These are phyloP conservation scores for Fusarium secorum DNA, from an alignment of 2,329 filamentous ascomycete species.

Conservation along the genomic window DNA sequence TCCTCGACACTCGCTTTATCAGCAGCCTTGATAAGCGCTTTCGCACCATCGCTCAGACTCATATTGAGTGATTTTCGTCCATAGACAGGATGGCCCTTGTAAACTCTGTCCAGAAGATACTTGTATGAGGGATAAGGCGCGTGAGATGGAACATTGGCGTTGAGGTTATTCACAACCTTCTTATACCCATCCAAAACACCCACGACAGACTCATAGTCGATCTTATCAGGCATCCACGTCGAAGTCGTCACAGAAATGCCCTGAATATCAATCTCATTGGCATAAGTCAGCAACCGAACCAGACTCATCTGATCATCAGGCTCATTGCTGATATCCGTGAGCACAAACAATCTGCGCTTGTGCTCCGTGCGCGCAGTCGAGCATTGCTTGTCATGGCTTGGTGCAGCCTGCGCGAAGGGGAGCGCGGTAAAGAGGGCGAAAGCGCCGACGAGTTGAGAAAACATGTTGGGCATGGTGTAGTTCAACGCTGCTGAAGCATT, in stretches of 20 bases:
- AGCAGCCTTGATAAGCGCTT: constrained; percentile 49
- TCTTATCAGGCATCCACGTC: constrained; percentile 51
- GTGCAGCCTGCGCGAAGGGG: neutral
- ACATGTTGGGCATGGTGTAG: neutral
- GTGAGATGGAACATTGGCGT: neutral
- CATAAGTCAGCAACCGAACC: constrained; percentile 53
- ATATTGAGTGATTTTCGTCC: constrained; percentile 30
- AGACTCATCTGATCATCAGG: constrained; percentile 55
- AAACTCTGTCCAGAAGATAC: neutral
- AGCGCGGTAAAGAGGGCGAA: constrained; percentile 3
- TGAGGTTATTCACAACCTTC: constrained; percentile 43
- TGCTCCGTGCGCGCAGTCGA: neutral
- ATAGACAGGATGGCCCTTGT: constrained; percentile 29
- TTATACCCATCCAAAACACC: constrained; percentile 28
- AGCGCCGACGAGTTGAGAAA: constrained; percentile 4
- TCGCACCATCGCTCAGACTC: constrained; percentile 46
- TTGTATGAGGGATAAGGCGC: neutral
- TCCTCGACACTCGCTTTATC: constrained; percentile 26
- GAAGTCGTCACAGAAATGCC: constrained; percentile 56
- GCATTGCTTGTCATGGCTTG: neutral
- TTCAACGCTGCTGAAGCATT: neutral
- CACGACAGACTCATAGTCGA: constrained; percentile 42
- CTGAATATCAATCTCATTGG: constrained; percentile 54
- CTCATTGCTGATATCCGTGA: constrained; percentile 56
- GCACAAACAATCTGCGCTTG: constrained; percentile 49